Percentiles rank a stretch among this genome's conserved stretches.
phyloP scores from a whole-genome alignment of 176 grass and related monocot species.

The Carex cristatella region DNA sequence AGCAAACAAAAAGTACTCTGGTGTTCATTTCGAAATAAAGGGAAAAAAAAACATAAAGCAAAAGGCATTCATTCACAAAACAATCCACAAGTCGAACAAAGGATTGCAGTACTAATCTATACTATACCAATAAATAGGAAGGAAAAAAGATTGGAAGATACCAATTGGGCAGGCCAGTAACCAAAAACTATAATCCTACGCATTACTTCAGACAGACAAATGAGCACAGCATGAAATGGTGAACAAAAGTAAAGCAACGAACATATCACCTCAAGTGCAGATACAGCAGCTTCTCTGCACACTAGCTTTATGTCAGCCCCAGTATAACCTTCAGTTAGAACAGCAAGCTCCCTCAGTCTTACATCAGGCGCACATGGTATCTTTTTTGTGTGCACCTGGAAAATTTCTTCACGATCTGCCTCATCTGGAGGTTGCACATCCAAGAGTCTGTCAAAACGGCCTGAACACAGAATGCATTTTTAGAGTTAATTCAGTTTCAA shows the following conservation, averaged over 20 bases:
- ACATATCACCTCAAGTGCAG: slow-evolving; percentile 54
- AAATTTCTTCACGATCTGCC: slow-evolving; percentile 67
- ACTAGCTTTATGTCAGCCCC: slow-evolving; percentile 78
- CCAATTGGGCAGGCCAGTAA: neutral
- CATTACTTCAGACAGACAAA: neutral
- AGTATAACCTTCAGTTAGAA: slow-evolving; percentile 81
- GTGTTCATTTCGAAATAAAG: neutral
- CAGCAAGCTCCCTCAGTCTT: slow-evolving; percentile 58
- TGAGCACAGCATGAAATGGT: neutral
- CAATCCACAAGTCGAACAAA: neutral
- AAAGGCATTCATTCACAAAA: neutral
- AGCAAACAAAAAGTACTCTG: neutral
- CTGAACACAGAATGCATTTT: slow-evolving; percentile 24
- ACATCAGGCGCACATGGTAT: slow-evolving; percentile 60
- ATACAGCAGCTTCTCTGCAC: slow-evolving; percentile 84
- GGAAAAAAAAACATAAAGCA: neutral
- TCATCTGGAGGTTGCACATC: slow-evolving; percentile 84
- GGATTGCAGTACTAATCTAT: neutral
- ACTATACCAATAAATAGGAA: neutral
- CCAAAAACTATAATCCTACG: neutral
- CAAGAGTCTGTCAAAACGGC: slow-evolving; percentile 80
- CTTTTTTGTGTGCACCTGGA: slow-evolving; percentile 52
- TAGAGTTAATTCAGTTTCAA: neutral
- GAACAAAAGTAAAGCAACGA: neutral
- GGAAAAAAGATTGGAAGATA: neutral